Evolutionary conservation across 257 asterid species (phyloP).

Genomic region (Haberlea rhodopensis): DNA sequence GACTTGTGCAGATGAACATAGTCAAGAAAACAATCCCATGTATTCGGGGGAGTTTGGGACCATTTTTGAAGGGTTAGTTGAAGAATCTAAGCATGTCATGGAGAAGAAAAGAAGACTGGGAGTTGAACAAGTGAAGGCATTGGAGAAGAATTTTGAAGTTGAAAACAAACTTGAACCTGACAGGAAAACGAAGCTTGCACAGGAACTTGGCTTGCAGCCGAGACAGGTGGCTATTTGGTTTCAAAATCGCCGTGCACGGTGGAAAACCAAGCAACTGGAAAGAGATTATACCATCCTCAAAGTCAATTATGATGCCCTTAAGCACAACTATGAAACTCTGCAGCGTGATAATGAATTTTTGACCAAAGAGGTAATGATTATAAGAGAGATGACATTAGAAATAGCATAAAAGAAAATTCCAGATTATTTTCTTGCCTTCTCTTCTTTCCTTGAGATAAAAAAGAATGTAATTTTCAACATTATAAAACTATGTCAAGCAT

Average conservation of each 20-base stretch:
- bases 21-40: constrained; percentile 39
- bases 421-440: too few relatives aligned
- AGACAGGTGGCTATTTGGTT: constrained; percentile 97
- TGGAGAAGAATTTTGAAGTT: constrained; percentile 88
- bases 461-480: too few relatives aligned
- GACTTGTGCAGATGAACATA: constrained; percentile 44
- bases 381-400: too few relatives aligned
- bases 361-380: constrained; percentile 47
- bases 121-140: constrained; percentile 76
- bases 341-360: constrained; percentile 64
- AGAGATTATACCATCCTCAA: constrained; percentile 72
- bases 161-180: constrained; percentile 92
- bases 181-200: constrained; percentile 78
- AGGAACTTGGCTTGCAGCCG: constrained; percentile 86
- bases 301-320: constrained; percentile 64
- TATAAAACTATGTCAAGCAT: too few relatives aligned
- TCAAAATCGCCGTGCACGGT: constrained; percentile 90
- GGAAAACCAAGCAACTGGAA: constrained; percentile 89
- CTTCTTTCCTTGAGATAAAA: too few relatives aligned
- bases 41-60: constrained; percentile 68
- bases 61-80: constrained; percentile 67
- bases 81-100: constrained; percentile 52
- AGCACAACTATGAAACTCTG: constrained; percentile 50
- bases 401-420: neutral
- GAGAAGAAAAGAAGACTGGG: constrained; percentile 76